Base-by-base conservation (phyloP, 169 alveolate genomes). In the Plasmodium billcollinsi region DNA sequence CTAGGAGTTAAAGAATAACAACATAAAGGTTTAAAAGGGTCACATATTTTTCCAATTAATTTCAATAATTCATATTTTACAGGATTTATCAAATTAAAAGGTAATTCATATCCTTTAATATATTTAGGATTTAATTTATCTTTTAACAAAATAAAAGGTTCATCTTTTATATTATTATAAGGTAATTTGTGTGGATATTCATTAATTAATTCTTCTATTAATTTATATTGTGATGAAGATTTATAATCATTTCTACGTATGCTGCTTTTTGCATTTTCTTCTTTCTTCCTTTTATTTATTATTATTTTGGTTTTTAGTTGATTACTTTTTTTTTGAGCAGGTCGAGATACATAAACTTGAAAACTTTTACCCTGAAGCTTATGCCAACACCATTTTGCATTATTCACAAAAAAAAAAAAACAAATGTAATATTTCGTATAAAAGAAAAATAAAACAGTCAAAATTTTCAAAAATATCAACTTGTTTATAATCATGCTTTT, bases 21-120 rank as follows among this genome's bases (percentile, higher is more conserved):
- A 45, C 95, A 91, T 24, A 94, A 73, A 29, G 94, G 92, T 20
- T 74, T 89, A 63, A 78, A 63, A 0, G 97, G 97, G 24, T 94
- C 97, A 74, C 95, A 76, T n/a, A 94, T 83, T n/a, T 86, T 75
- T 12, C 97, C 97, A 52, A 94, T 91, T 0, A 94, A 49, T 70
- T 94, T 94, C 74, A 93, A 72, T 7, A 94, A 74, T 75, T 94
- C 97, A 86, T 94, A 66, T n/a, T 71, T 69, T 21, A 54, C 61
- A 7, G 73, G 78, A 4, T 92, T 56, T 43, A 94, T 95, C 86
- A 94, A 69, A 73, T 93, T 93, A 58, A 88, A 94, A 24, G 97
- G 97, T 75, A 86, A 73, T 70, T 94, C 97, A 56, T 88, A 71
- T 6, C 96, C 96, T 3, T 91, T 56, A 54, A 94, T 73, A 66